A percentile compares a stretch with the other conserved stretches of the same genome.
Conservation (phyloP, 257 asterid species). For the Craterostigma plantagineum region DNA sequence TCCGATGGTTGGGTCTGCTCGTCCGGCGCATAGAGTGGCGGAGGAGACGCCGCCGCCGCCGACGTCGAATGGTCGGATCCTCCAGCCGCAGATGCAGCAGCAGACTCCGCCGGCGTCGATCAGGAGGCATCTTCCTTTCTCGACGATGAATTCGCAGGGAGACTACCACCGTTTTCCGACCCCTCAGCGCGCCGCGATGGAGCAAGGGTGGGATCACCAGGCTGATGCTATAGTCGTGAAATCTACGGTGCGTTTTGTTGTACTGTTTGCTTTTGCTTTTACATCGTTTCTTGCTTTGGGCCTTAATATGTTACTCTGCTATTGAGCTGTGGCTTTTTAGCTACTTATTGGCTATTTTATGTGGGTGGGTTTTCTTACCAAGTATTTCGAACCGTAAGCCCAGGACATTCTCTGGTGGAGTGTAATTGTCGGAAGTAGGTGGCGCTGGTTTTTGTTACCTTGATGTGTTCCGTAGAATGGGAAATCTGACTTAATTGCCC, state of each 20-base stretch:
- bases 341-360: constrained; percentile 1
- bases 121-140: too few species aligned
- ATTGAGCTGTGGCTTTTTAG: constrained; percentile 10
- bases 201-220: constrained; percentile 23
- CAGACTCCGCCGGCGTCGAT: too few species aligned
- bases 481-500: too few species aligned
- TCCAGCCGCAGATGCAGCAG: too few species aligned
- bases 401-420: too few species aligned
- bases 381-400: too few species aligned
- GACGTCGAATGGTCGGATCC: too few species aligned
- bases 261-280: constrained; percentile 1
- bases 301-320: constrained; percentile 9
- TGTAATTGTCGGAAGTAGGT: too few species aligned
- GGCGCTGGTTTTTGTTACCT: too few species aligned
- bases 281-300: constrained; percentile 1
- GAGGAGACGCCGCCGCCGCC: too few species aligned
- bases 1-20: background rate
- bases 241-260: constrained; percentile 49
- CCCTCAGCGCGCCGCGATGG: constrained; percentile 22
- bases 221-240: constrained; percentile 54
- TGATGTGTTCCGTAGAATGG: too few species aligned
- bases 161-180: constrained; percentile 68
- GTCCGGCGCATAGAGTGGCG: background rate
- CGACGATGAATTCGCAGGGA: constrained; percentile 6
- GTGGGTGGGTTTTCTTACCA: background rate